phyloP scores from a whole-genome alignment of 73 alveolate genomes.

The Paramecium primaurelia region DNA sequence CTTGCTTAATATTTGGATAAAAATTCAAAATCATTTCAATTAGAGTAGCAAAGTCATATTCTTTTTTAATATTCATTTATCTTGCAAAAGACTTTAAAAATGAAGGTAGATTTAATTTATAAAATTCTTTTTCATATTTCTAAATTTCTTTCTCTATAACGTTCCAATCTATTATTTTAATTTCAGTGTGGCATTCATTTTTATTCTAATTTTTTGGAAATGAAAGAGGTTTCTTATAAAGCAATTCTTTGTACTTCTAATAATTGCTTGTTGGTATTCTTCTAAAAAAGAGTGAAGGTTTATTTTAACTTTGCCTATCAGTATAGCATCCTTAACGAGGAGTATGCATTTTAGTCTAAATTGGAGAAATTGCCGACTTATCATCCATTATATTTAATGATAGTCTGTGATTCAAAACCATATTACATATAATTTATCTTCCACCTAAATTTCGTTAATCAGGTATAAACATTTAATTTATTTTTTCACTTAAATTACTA shows the following conservation, averaged over 20 bases:
- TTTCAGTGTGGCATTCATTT: not conserved
- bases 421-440: constrained; percentile 16
- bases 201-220: not conserved
- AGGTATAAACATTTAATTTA: constrained; percentile 8
- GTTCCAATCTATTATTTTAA: constrained; percentile 8
- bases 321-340: constrained; percentile 45
- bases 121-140: not conserved
- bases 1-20: not conserved
- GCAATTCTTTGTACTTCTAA: not conserved
- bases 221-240: constrained; percentile 17
- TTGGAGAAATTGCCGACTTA: constrained; percentile 1
- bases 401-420: constrained; percentile 33
- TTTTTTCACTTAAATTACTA: not conserved
- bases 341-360: constrained; percentile 22
- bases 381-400: constrained; percentile 16
- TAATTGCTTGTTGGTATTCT: constrained; percentile 21
- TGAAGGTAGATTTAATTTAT: not conserved
- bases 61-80: not conserved
- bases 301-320: constrained; percentile 22
- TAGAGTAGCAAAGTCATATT: constrained; percentile 17
- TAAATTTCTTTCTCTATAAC: not conserved
- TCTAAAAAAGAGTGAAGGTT: constrained; percentile 32
- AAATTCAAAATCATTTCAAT: not conserved
- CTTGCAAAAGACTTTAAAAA: not conserved
- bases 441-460: constrained; percentile 51